A percentile compares a stretch with the other conserved stretches of the same genome.
These are phyloP conservation scores for Suhomyces sp. DNA, from an alignment of 805 yeast species.

Conservation along the genomic window DNA sequence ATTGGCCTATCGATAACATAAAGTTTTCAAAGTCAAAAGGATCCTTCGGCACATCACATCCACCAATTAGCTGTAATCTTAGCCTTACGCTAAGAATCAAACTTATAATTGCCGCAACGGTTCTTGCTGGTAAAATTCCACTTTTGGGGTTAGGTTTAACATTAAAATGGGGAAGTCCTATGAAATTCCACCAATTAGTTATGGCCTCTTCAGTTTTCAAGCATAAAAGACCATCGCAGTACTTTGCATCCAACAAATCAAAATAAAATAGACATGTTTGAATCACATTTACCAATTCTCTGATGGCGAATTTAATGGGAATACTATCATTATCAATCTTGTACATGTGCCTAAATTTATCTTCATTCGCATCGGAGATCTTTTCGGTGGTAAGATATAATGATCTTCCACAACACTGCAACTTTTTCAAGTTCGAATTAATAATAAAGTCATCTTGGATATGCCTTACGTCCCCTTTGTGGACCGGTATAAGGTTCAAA, in stretches of 20 bases:
- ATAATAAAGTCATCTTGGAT: conserved; percentile 61
- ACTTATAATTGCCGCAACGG: conserved; percentile 80
- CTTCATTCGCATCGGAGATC: conserved; percentile 75
- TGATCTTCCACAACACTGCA: conserved; percentile 85
- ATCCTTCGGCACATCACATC: conserved; percentile 67
- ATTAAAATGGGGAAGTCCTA: conserved; percentile 54
- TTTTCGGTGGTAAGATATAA: conserved; percentile 60
- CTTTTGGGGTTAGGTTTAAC: conserved; percentile 45
- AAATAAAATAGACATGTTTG: conserved; percentile 80
- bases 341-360: conserved; percentile 76
- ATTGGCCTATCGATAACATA: conserved; percentile 63
- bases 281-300: conserved; percentile 68
- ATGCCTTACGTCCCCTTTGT: conserved; percentile 51
- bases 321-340: conserved; percentile 50
- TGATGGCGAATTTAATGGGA: conserved; percentile 62
- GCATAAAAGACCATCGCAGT: conserved; percentile 85
- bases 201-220: conserved; percentile 72
- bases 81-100: conserved; percentile 68
- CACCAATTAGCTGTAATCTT: conserved; percentile 41
- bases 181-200: conserved; percentile 74
- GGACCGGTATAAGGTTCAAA: conserved; percentile 67
- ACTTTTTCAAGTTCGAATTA: conserved; percentile 71
- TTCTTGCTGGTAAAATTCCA: conserved; percentile 58
- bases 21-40: conserved; percentile 76
- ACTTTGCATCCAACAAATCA: conserved; percentile 61